Percentiles rank a stretch among this genome's conserved stretches.
phyloP scores from a whole-genome alignment of 2,329 filamentous ascomycete genomes.

The Claviceps sp. region DNA sequence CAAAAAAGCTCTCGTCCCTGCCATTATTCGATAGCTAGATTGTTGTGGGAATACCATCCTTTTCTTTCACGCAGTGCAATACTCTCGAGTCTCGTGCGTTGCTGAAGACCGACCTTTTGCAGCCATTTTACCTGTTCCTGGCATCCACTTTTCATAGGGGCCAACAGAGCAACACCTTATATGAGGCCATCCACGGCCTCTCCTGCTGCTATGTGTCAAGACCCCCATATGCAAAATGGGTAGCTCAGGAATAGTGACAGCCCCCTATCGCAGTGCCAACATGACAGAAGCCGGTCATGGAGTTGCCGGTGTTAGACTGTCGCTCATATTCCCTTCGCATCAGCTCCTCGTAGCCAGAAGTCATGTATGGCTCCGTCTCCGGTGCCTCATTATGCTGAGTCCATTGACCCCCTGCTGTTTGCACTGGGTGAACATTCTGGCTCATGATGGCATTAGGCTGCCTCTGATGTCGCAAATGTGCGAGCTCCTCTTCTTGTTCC shows the following conservation, averaged over 20 bases:
- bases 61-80: neutral
- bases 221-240: conserved; percentile 54
- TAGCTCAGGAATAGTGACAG: conserved; percentile 38
- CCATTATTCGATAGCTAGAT: too few species aligned
- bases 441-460: conserved; percentile 33
- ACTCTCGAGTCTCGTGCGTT: neutral
- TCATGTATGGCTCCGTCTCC: conserved; percentile 70
- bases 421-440: conserved; percentile 39
- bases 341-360: conserved; percentile 62
- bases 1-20: too few species aligned
- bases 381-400: conserved; percentile 18
- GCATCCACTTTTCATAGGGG: conserved; percentile 31
- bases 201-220: conserved; percentile 32
- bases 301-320: conserved; percentile 17
- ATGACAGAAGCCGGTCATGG: conserved; percentile 30
- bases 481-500: conserved; percentile 46
- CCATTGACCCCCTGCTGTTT: conserved; percentile 42
- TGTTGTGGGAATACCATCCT: too few species aligned
- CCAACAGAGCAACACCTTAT: too few species aligned
- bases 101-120: neutral
- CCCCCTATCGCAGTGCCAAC: conserved; percentile 27
- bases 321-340: conserved; percentile 49
- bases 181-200: conserved; percentile 47
- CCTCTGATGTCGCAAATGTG: conserved; percentile 43
- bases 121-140: conserved; percentile 27